Conservation (phyloP, 192 early-diverging fungal species). For the Martensiomyces pterosporus region DNA sequence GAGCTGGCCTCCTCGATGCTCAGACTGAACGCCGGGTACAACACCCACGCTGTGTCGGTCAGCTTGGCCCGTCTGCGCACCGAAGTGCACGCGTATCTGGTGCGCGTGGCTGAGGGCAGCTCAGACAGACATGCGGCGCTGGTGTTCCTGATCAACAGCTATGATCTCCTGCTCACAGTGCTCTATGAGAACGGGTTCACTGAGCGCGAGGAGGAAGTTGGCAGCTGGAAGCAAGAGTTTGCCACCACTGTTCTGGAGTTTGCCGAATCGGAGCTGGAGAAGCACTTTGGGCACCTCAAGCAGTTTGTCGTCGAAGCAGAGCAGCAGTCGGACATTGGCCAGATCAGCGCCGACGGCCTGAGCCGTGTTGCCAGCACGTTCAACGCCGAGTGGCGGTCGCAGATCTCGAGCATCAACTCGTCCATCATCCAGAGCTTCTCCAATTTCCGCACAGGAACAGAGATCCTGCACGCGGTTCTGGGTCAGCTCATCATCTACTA, state of each 20-base stretch:
- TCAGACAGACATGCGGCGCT: conserved; percentile 62
- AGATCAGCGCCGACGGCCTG: conserved; percentile 47
- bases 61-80: conserved; percentile 68
- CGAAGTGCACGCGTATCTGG: conserved; percentile 73
- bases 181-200: conserved; percentile 58
- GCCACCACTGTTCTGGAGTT: conserved; percentile 60
- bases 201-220: conserved; percentile 45
- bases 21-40: conserved; percentile 80
- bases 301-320: conserved; percentile 74
- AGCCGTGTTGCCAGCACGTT: conserved; percentile 65
- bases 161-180: conserved; percentile 80
- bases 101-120: conserved; percentile 69
- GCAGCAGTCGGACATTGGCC: conserved; percentile 54
- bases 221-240: conserved; percentile 42
- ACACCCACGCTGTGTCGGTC: conserved; percentile 75
- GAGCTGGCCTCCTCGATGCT: conserved; percentile 92
- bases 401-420: conserved; percentile 72
- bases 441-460: conserved; percentile 92
- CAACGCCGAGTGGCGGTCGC: conserved; percentile 73
- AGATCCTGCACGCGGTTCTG: conserved; percentile 84
- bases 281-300: conserved; percentile 76
- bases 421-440: conserved; percentile 89
- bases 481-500: conserved; percentile 91
- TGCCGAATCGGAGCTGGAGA: conserved; percentile 85
- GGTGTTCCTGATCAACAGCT: conserved; percentile 93